Percentiles rank a stretch among this genome's conserved stretches.
Conservation (phyloP, 2,329 filamentous ascomycete genomes). For the Diaporthe sp. region DNA sequence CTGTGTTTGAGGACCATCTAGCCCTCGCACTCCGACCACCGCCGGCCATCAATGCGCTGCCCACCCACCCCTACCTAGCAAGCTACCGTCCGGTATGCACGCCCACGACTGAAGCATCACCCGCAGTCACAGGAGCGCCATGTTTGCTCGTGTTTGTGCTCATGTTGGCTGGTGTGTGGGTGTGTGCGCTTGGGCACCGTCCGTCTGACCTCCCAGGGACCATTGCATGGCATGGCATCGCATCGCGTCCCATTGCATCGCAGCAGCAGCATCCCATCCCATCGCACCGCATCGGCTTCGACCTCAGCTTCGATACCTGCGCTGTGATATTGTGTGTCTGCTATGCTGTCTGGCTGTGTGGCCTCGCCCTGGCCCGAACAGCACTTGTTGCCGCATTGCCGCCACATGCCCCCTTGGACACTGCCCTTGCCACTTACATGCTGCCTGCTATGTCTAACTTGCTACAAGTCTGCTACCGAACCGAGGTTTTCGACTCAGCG, state of each 20-base stretch:
- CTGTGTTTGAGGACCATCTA: constrained; percentile 9
- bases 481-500: constrained; percentile 22
- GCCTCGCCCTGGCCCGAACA: neutral
- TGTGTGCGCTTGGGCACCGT: constrained; percentile 7
- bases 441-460: constrained; percentile 16
- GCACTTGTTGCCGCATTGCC: constrained; percentile 1
- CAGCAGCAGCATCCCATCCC: neutral
- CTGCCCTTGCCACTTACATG: constrained; percentile 4
- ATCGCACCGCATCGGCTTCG: neutral
- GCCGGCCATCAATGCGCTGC: constrained; percentile 19
- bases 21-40: constrained; percentile 10
- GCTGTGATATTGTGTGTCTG: neutral
- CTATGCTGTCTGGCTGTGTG: neutral
- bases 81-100: constrained; percentile 23
- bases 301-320: neutral
- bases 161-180: neutral
- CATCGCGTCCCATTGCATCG: neutral
- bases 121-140: constrained; percentile 8
- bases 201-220: neutral
- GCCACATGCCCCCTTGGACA: constrained; percentile 7
- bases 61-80: neutral
- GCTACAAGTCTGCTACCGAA: constrained; percentile 32
- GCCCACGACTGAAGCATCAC: constrained; percentile 14
- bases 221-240: constrained; percentile 2
- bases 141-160: neutral